Conservation (phyloP, 805 yeast species). For the Candida pini region DNA sequence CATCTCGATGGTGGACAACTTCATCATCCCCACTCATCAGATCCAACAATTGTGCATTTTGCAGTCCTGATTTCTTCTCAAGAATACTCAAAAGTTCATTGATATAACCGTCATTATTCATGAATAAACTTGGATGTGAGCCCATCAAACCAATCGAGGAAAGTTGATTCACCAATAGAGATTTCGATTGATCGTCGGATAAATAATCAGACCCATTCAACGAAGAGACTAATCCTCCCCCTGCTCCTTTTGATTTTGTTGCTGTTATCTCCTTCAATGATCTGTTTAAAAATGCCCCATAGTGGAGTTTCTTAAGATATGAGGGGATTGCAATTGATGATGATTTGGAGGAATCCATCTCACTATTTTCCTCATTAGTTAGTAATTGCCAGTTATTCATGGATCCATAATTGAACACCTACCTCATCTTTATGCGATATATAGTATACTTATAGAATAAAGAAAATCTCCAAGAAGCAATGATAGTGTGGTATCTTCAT, state of each 20-base stretch:
- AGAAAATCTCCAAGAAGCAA: no score
- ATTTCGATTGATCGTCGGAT: no score
- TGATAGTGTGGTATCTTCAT: no score
- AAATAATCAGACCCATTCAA: no score
- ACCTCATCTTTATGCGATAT: no score
- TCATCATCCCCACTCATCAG: background rate
- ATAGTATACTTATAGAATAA: no score
- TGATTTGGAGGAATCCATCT: no score
- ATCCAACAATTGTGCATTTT: background rate
- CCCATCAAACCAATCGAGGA: constrained; percentile 19
- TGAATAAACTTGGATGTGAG: constrained; percentile 12
- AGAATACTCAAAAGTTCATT: constrained; percentile 10
- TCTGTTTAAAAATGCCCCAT: constrained; percentile 14
- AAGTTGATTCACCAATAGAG: no score
- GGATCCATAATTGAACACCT: no score
- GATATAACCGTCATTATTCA: constrained; percentile 13
- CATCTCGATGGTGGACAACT: background rate
- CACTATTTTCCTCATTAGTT: no score
- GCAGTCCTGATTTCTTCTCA: constrained; percentile 7
- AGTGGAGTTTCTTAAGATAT: constrained; percentile 16
- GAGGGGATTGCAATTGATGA: constrained; percentile 21
- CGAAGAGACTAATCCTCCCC: constrained; percentile 6
- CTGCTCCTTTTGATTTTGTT: constrained; percentile 13
- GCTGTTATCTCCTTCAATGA: constrained; percentile 6
- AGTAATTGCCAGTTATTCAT: no score